Evolutionary conservation across 371 early-diverging fungal species (phyloP), one percentile per base, ranked within the genome.

Genomic region (Syncephalastrum sp.): DNA sequence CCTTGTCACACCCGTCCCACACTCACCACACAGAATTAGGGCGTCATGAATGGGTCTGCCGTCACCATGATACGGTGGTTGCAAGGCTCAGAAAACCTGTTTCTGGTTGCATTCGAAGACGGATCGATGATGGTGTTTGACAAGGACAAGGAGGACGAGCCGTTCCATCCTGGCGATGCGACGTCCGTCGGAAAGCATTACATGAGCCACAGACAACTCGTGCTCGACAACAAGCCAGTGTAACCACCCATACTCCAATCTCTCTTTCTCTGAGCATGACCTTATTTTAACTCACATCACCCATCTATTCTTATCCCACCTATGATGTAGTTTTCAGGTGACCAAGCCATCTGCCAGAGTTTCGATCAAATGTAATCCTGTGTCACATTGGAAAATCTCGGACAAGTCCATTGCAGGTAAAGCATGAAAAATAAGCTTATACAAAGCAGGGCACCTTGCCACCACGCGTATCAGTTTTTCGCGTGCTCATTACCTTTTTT

Each of bases 41-140:
- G 90, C 1, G 67, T 83, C 23, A 87, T 91, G 64, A 89, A 91
- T 53, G 74, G 79, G 41, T 76, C 82, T 5, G 64, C 81, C 12
- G 91, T 94, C 15, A 90, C 91, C 3, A 86, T 84, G 77, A 84
- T 96, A 15, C 83, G 83, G 63, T 97, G 98, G 98, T 60, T 96
- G 51, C 97, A 94, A 15, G 92, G 89, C 4, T 91, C 93, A 0
- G 93, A 94, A 54, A 86, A 72, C 23, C 68, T 84, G 63, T 95
- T 97, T 60, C 83, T 95, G 78, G 96, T 87, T 0, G 83, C 93
- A 0, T 91, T 87, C 48, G 82, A 86, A 8, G 88, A 90, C 65
- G 93, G 92, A 15, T 80, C 82, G 7, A 69, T 95, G 10, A 77
- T 94, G 70, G 67, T 92, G 5, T 90, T 91, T 75, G 96, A 97